Conservation (phyloP, 176 grass and related monocot species). For the Phragmites australis region DNA sequence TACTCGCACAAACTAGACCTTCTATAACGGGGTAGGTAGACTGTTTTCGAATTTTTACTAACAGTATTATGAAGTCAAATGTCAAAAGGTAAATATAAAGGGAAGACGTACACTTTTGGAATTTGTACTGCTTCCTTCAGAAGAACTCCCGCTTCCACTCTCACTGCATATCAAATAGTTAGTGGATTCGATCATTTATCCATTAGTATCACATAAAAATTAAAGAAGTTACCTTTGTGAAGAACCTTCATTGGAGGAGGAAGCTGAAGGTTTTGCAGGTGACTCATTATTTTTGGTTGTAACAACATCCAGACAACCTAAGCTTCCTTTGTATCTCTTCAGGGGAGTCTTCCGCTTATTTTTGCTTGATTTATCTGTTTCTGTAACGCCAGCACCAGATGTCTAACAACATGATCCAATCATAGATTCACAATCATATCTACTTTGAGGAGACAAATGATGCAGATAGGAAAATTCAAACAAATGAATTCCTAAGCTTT, state of each 20-base stretch:
- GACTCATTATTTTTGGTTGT: constrained; percentile 45
- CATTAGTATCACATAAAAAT: constrained; percentile 8
- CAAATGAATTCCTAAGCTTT: constrained; percentile 3
- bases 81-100: constrained; percentile 8
- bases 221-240: constrained; percentile 57
- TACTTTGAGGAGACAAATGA: constrained; percentile 6
- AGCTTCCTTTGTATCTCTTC: constrained; percentile 65
- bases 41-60: constrained; percentile 16
- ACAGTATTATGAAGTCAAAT: constrained; percentile 15
- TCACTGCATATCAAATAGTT: constrained; percentile 47
- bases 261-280: constrained; percentile 45
- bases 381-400: constrained; percentile 49
- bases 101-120: constrained; percentile 60
- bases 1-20: constrained; percentile 25
- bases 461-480: constrained; percentile 1
- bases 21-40: constrained; percentile 5
- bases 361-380: constrained; percentile 57
- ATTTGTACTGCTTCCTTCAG: constrained; percentile 60
- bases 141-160: constrained; percentile 59
- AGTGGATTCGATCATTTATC: constrained; percentile 4
- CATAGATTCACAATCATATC: constrained; percentile 16
- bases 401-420: constrained; percentile 44
- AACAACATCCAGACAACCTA: constrained; percentile 52
- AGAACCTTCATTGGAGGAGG: constrained; percentile 57
- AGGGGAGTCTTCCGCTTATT: constrained; percentile 48